phyloP scores from a whole-genome alignment of 495 filamentous ascomycete genomes.

The Parathielavia hyrcaniae region DNA sequence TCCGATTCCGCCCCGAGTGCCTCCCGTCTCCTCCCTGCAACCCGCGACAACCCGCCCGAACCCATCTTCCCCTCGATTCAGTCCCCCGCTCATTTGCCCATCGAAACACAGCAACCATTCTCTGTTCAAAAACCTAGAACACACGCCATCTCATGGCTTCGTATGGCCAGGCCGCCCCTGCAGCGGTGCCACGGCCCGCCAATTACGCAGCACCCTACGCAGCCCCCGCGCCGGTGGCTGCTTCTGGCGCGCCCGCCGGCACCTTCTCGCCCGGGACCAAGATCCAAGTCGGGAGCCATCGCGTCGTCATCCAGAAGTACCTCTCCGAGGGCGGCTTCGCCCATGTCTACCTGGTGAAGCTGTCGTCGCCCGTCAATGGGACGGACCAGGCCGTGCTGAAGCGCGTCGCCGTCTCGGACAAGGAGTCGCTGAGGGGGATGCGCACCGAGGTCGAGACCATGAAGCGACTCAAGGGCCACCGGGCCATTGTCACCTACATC shows the following conservation, averaged over 20 bases:
- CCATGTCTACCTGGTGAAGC: constrained; percentile 92
- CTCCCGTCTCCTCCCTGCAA: background rate
- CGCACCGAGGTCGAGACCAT: constrained; percentile 98
- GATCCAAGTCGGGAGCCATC: constrained; percentile 87
- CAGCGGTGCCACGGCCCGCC: constrained; percentile 35
- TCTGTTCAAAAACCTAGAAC: background rate
- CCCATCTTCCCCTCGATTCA: background rate
- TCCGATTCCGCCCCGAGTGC: constrained; percentile 7
- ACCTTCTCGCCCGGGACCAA: constrained; percentile 92
- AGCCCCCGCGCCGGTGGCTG: constrained; percentile 34
- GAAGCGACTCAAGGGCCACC: constrained; percentile 96
- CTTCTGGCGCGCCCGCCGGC: constrained; percentile 64
- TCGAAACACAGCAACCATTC: background rate
- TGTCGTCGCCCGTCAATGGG: constrained; percentile 70
- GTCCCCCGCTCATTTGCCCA: constrained; percentile 1
- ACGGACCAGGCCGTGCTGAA: constrained; percentile 86
- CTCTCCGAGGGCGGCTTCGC: constrained; percentile 97
- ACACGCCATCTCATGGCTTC: constrained; percentile 37
- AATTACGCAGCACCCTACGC: constrained; percentile 30
- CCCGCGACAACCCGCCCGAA: constrained; percentile 4
- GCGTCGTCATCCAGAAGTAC: constrained; percentile 95
- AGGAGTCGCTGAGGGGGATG: constrained; percentile 88
- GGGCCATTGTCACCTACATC: constrained; percentile 93
- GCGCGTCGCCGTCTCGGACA: constrained; percentile 95
- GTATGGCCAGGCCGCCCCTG: constrained; percentile 38